A percentile compares a stretch with the other conserved stretches of the same genome.
Evolutionary conservation across 225 moss, liverwort and hornwort species (phyloP).

Genomic region (Bryum argenteum): DNA sequence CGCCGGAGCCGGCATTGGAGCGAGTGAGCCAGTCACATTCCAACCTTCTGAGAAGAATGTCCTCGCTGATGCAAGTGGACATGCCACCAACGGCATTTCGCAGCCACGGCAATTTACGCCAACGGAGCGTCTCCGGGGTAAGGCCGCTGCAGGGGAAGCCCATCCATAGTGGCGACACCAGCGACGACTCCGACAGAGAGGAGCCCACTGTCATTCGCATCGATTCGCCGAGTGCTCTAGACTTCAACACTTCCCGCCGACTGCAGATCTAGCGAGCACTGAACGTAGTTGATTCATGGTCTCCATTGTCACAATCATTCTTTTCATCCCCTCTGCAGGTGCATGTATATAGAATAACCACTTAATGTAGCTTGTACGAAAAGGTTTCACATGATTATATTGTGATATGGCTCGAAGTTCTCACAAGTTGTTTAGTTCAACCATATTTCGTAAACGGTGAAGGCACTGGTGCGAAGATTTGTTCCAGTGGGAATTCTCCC

Average conservation of each 20-base stretch:
- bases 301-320: too few species aligned
- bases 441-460: too few species aligned
- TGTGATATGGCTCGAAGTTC: too few species aligned
- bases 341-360: too few species aligned
- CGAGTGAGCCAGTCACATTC: slow-evolving; percentile 52
- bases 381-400: too few species aligned
- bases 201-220: slow-evolving; percentile 77
- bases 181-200: slow-evolving; percentile 81
- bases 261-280: neutral
- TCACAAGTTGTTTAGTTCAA: too few species aligned
- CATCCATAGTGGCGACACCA: slow-evolving; percentile 47
- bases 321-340: too few species aligned
- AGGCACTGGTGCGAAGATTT: too few species aligned
- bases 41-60: slow-evolving; percentile 42
- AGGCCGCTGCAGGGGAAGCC: slow-evolving; percentile 30
- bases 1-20: neutral
- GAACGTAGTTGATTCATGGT: too few species aligned
- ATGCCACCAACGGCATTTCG: slow-evolving; percentile 26
- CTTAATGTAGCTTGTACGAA: too few species aligned
- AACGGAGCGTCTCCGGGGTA: slow-evolving; percentile 2
- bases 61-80: slow-evolving; percentile 34
- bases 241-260: slow-evolving; percentile 38
- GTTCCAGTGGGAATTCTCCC: too few species aligned
- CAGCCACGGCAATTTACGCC: slow-evolving; percentile 49
- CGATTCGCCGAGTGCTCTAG: slow-evolving; percentile 72